A percentile compares a stretch with the other conserved stretches of the same genome.
Evolutionary conservation across 1,284 basidiomycete genomes (phyloP).

Genomic region (Pseudozyma pruni): DNA sequence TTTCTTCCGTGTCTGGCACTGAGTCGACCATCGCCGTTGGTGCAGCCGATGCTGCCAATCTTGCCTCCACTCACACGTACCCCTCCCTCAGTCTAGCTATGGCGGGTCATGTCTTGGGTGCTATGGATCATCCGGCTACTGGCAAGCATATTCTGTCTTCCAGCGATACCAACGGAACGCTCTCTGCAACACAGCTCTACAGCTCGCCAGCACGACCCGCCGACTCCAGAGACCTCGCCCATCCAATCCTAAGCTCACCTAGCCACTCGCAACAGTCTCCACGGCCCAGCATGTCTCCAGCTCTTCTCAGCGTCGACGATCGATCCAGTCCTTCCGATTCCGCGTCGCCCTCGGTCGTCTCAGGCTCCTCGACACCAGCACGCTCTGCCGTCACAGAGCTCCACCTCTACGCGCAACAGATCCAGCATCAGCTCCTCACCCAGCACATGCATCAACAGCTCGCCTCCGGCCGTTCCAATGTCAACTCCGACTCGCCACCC

Average conservation of each 20-base stretch:
- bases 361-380: conserved; percentile 37
- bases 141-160: background rate
- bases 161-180: background rate
- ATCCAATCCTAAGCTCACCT: conserved; percentile 24
- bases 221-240: conserved; percentile 36
- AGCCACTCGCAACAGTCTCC: background rate
- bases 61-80: too few species aligned
- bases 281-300: conserved; percentile 4
- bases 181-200: conserved; percentile 21
- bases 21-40: too few species aligned
- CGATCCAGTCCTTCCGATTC: conserved; percentile 21
- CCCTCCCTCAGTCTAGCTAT: conserved; percentile 29
- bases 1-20: background rate
- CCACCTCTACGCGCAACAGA: conserved; percentile 39
- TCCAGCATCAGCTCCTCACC: conserved; percentile 41
- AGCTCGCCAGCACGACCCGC: conserved; percentile 33
- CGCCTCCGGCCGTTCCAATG: background rate
- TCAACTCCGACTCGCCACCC: conserved; percentile 1
- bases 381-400: conserved; percentile 32
- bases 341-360: conserved; percentile 29
- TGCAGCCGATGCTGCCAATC: too few species aligned
- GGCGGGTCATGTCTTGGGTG: conserved; percentile 27
- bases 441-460: conserved; percentile 43
- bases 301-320: conserved; percentile 21
- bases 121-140: conserved; percentile 4